These are phyloP conservation scores for Lentinula detonsa DNA, from an alignment of 768 basidiomycete genomes.

Conservation along the genomic window DNA sequence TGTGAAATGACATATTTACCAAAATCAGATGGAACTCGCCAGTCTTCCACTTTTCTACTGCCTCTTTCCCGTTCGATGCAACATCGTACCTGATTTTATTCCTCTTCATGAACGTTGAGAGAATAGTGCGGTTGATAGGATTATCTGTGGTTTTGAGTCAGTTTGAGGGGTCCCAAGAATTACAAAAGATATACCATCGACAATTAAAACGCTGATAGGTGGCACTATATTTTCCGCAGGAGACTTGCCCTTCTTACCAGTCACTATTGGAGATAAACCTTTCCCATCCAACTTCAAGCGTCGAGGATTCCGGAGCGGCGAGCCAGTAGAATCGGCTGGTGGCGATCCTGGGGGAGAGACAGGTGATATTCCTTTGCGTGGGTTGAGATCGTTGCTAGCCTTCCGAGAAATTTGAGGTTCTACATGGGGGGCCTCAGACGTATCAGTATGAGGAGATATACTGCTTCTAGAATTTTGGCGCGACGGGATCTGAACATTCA, in stretches of 20 bases:
- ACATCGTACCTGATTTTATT: constrained; percentile 94
- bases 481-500: background rate
- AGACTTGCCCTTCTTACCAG: constrained; percentile 45
- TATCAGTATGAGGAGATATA: constrained; percentile 3
- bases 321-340: background rate
- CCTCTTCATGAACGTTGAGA: constrained; percentile 95
- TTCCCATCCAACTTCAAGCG: constrained; percentile 19
- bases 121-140: constrained; percentile 95
- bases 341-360: constrained; percentile 13
- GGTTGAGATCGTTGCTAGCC: background rate
- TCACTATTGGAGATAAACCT: constrained; percentile 21
- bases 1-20: constrained; percentile 41
- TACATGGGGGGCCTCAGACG: background rate
- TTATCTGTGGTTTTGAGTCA: constrained; percentile 58
- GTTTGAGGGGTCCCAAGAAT: background rate
- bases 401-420: background rate
- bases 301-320: constrained; percentile 6
- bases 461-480: background rate
- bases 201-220: constrained; percentile 96
- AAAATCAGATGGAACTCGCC: constrained; percentile 94
- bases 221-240: constrained; percentile 75
- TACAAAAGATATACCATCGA: constrained; percentile 67
- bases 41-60: constrained; percentile 90
- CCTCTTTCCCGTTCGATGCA: constrained; percentile 93
- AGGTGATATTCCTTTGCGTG: background rate